A percentile compares a stretch with the other conserved stretches of the same genome.
Conservation (phyloP, 441 rosid species). For the Aleurites moluccanus region DNA sequence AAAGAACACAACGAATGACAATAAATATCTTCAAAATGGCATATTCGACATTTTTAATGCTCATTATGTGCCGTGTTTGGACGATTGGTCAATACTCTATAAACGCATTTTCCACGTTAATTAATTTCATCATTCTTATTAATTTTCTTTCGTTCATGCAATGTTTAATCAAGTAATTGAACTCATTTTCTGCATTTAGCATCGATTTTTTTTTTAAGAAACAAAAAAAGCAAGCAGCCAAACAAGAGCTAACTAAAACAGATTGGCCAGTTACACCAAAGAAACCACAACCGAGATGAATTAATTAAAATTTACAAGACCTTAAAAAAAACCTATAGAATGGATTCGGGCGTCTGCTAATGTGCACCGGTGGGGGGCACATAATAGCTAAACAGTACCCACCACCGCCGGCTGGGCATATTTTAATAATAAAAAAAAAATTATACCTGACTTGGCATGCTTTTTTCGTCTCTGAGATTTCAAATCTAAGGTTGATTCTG, state of each 20-base stretch:
- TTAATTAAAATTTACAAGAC: neutral
- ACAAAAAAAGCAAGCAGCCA: too few species aligned
- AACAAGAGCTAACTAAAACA: too few species aligned
- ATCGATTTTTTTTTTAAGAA: too few species aligned
- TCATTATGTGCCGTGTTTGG: too few species aligned
- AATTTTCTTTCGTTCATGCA: too few species aligned
- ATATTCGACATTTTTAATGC: constrained; percentile 14
- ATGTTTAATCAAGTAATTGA: too few species aligned
- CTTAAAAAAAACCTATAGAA: neutral
- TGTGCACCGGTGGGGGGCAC: neutral
- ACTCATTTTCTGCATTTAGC: too few species aligned
- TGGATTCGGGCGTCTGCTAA: neutral
- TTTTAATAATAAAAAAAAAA: too few species aligned
- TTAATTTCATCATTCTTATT: neutral
- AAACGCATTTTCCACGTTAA: too few species aligned
- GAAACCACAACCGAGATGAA: neutral
- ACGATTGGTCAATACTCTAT: too few species aligned
- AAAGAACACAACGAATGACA: neutral
- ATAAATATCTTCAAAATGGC: constrained; percentile 29
- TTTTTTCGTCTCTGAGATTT: constrained; percentile 30
- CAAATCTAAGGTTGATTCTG: constrained; percentile 53
- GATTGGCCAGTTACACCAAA: neutral
- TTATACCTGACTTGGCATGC: constrained; percentile 32
- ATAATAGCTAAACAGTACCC: neutral
- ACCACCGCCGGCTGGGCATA: too few species aligned